Evolutionary conservation across 2,329 filamentous ascomycete species (phyloP).

Genomic region (Beauveria caledonica): DNA sequence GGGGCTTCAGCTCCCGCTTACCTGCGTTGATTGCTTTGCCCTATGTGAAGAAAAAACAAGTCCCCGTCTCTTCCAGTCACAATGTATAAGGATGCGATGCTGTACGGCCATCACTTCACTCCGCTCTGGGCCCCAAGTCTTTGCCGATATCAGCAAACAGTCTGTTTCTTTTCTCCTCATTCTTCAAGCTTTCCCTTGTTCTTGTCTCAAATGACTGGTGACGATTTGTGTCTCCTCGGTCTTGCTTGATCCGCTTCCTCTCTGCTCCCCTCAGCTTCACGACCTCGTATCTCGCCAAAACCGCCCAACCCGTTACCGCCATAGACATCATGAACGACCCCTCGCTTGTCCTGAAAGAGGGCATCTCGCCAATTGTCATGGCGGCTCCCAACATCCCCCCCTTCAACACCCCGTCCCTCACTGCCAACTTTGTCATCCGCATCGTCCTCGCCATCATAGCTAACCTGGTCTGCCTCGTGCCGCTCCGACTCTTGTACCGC

Average conservation of each 20-base stretch:
- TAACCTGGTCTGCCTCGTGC: slow-evolving; percentile 40
- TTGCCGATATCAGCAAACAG: background rate
- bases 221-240: background rate
- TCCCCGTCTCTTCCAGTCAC: background rate
- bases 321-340: background rate
- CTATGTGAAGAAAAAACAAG: background rate
- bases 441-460: slow-evolving; percentile 38
- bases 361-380: slow-evolving; percentile 16
- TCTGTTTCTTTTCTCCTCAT: background rate
- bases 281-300: too few species aligned
- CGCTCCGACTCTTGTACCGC: slow-evolving; percentile 40
- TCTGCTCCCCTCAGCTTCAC: background rate
- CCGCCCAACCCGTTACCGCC: too few species aligned
- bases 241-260: background rate
- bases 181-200: too few species aligned
- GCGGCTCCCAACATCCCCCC: slow-evolving; percentile 16
- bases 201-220: background rate
- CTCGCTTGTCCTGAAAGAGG: background rate
- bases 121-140: background rate
- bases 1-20: background rate
- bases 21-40: background rate
- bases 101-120: background rate
- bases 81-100: background rate
- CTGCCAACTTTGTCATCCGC: slow-evolving; percentile 41
- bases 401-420: slow-evolving; percentile 23